Evolutionary conservation across 768 basidiomycete genomes (phyloP).

Genomic region (Tricholomella constricta): DNA sequence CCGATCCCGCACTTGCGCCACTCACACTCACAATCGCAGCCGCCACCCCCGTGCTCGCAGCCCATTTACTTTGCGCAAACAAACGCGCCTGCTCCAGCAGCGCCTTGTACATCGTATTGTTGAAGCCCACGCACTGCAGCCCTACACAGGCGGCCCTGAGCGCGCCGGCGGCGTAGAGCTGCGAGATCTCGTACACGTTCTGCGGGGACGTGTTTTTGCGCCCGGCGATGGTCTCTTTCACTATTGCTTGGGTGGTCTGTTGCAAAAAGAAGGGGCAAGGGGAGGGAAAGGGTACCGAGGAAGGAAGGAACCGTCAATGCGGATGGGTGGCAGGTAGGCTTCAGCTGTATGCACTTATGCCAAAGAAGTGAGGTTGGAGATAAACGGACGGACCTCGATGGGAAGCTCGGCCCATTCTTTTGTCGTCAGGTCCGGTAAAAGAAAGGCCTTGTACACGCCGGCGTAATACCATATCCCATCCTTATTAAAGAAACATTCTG

Average conservation of each 20-base stretch:
- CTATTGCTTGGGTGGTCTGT: conserved; percentile 64
- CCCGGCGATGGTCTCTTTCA: conserved; percentile 70
- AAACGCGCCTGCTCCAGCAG: conserved; percentile 65
- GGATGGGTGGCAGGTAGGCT: background rate
- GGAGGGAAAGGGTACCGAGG: background rate
- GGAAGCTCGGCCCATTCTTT: conserved; percentile 73
- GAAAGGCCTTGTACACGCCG: conserved; percentile 71
- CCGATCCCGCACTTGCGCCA: conserved; percentile 12
- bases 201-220: conserved; percentile 80
- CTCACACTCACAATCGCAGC: background rate
- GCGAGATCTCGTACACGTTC: conserved; percentile 71
- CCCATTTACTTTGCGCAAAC: conserved; percentile 43
- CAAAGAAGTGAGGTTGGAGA: too few species aligned
- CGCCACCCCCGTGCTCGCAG: conserved; percentile 26
- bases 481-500: conserved; percentile 83
- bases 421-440: conserved; percentile 61
- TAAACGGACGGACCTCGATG: conserved; percentile 57
- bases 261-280: background rate
- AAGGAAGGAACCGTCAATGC: conserved; percentile 4
- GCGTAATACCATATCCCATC: conserved; percentile 85
- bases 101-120: conserved; percentile 60
- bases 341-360: too few species aligned
- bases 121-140: conserved; percentile 78
- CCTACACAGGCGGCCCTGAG: conserved; percentile 74
- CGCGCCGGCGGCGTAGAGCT: conserved; percentile 73